Base-by-base conservation (phyloP, 768 basidiomycete genomes). In the Russula ochroleuca region DNA sequence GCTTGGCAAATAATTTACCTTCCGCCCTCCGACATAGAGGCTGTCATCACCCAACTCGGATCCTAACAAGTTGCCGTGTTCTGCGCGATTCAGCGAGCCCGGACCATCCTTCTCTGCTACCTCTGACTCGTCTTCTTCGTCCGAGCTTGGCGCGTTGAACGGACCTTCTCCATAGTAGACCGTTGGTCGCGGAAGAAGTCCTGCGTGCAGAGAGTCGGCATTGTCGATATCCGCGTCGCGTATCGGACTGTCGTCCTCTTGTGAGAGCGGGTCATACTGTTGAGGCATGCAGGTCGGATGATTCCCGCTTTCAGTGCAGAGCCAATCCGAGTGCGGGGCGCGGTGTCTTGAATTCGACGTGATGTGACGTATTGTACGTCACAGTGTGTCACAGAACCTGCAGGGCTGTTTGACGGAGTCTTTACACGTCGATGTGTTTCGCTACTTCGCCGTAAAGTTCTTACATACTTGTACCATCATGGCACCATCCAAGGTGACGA, bases 131-230 rank as follows among this genome's bases (percentile, higher is more conserved):
- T 86, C 88, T n/a, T 87, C 87, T 57, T 86, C 87, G 53, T 86
- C 86, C n/a, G 89, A 90, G 69, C 87, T 88, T 8, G 89, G 87
- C 23, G 86, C 80, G 67, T 90, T 87, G 69, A 91, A 92, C 0
- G 84, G 79, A 0, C 90, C 88, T 21, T 91, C 89, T 35, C 81
- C 86, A 67, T 92, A 92, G 74, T 92, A 92, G 15, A 70, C 63
- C 25, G 67, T 47, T 1, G 75, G 74, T 17, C 68, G 62, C 19
- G 67, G 57, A 10, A 63, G 43, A 47, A 54, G 25, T 40, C 38
- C 50, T 14, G 13, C 10, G 28, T 28, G 59, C 10, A 28, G 13
- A 37, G 33, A 28, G 13, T 51, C 60, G 10, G 11, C 25, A 10
- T 37, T 8, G 5, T 52, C 31, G 7, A 19, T 8, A 28, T 35